Evolutionary conservation across 2,329 filamentous ascomycete species (phyloP).

Genomic region (Cercospora nicotianae): DNA sequence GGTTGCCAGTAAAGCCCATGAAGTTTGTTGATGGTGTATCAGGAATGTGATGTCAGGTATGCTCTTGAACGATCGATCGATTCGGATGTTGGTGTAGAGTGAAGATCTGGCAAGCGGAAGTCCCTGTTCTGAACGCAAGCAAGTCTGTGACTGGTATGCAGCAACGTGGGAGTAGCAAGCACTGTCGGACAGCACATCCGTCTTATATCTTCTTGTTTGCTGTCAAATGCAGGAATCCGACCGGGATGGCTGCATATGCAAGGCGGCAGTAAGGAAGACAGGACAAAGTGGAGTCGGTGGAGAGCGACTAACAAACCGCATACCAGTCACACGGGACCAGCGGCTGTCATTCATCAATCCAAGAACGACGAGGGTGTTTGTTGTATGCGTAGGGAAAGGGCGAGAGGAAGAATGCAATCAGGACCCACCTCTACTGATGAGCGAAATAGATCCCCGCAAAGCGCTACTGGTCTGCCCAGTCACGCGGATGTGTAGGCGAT

Average conservation of each 20-base stretch:
- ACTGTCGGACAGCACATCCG: conserved; percentile 15
- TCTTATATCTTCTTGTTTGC: conserved; percentile 20
- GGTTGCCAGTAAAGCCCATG: conserved; percentile 15
- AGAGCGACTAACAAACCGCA: conserved; percentile 9
- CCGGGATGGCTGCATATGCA: conserved; percentile 19
- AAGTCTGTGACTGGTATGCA: conserved; percentile 4
- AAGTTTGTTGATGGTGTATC: conserved; percentile 8
- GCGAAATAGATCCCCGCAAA: background rate
- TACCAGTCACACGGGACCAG: conserved; percentile 12
- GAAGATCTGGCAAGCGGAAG: background rate
- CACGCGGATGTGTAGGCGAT: conserved; percentile 18
- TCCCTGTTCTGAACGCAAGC: conserved; percentile 4
- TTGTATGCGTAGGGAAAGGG: background rate
- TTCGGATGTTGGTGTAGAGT: background rate
- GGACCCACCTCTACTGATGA: conserved; percentile 18
- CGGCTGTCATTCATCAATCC: conserved; percentile 8
- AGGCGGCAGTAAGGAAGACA: conserved; percentile 10
- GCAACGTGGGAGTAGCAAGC: conserved; percentile 10
- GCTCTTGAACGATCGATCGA: background rate
- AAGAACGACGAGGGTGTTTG: conserved; percentile 1
- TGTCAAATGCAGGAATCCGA: conserved; percentile 18
- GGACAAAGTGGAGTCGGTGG: conserved; percentile 1
- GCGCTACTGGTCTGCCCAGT: conserved; percentile 15
- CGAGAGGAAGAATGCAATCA: background rate
- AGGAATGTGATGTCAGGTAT: background rate